Base-by-base conservation (phyloP, 768 basidiomycete genomes). In the Tylopilus rubrobrunneus region DNA sequence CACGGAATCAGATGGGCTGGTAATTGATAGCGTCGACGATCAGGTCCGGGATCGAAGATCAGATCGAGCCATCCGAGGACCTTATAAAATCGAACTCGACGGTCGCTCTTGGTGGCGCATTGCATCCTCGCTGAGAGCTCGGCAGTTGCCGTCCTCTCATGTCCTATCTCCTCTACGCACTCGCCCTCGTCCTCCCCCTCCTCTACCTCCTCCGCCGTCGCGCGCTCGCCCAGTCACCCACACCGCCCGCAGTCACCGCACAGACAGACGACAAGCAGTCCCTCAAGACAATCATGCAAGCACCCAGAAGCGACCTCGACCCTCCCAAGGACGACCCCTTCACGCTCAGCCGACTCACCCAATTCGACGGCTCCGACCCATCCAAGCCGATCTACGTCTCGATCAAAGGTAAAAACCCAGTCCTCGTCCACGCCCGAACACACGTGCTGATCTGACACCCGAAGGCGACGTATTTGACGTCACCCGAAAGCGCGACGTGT, bases 381-480 rank as follows among this genome's bases (percentile, higher is more conserved):
- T 63, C 70, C 39, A 82, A 81, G 60, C 90, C 92, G 1, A 90
- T 98, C 56, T 93, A 88, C 61, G 87, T 98, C 41, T 87, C 92
- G 29, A 95, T 98, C 74, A 98, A 97, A 78, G 92, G 91, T 85
- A 53, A 39, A 19, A 17, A 19, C 39, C 1, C 5, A 5, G 25
- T 25, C 5, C 25, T 25, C 25, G 25, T 25, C 25, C 39, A n/a
- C 39, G 7, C 39, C 15, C 37, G 5, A 0, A 19, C 39, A 7
- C 39, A 39, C 39, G 39, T 31, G 31, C 31, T 31, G 31, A 31
- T 31, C 10, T 11, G 10, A 31, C 31, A 31, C 31, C 31, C 7
- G 10, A 7, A 39, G 56, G 94, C 45, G 87, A 85, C 1, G 79
- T 98, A 9, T 98, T 97, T 71, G 94, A 98, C 68, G 96, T 99